Percentiles rank a stretch among this genome's conserved stretches.
Conservation (phyloP, 768 basidiomycete genomes). For the Symmetrospora coprosmae region DNA sequence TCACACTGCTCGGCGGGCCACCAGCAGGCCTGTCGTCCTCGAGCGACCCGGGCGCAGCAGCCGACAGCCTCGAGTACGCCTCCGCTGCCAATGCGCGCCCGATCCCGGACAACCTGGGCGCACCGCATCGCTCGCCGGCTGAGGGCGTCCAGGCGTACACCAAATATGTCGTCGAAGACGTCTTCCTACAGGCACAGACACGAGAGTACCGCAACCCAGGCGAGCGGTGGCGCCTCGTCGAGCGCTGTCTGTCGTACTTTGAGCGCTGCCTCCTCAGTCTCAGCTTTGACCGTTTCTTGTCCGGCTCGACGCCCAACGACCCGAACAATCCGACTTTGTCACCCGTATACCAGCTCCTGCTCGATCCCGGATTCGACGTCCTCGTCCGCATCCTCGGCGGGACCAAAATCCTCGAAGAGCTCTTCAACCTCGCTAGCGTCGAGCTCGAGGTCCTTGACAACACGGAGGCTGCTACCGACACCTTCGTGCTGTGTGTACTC, state of each 20-base stretch:
- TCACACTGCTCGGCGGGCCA: conserved; percentile 67
- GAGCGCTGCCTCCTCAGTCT: conserved; percentile 71
- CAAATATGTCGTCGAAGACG: conserved; percentile 75
- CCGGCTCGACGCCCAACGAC: conserved; percentile 8
- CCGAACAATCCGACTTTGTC: conserved; percentile 22
- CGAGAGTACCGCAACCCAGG: conserved; percentile 60
- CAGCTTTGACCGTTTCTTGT: conserved; percentile 58
- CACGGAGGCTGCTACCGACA: conserved; percentile 44
- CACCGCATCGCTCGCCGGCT: conserved; percentile 55
- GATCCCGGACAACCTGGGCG: conserved; percentile 64
- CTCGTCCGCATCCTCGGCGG: conserved; percentile 63
- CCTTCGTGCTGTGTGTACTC: conserved; percentile 58
- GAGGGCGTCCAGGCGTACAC: conserved; percentile 63
- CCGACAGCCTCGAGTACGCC: conserved; percentile 30
- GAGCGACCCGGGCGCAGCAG: conserved; percentile 38
- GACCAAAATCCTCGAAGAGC: conserved; percentile 54
- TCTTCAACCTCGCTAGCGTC: conserved; percentile 67
- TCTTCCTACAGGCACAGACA: conserved; percentile 60
- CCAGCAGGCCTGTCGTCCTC: conserved; percentile 42
- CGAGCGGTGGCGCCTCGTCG: conserved; percentile 76
- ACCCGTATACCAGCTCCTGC: conserved; percentile 36
- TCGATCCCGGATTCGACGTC: conserved; percentile 76
- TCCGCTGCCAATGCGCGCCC: conserved; percentile 52
- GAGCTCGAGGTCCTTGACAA: conserved; percentile 64
- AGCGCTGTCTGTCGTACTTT: conserved; percentile 66